A percentile compares a stretch with the other conserved stretches of the same genome.
These are phyloP conservation scores for Phytophthora podocarpi DNA, from an alignment of 352 stramenopile genomes.

Conservation along the genomic window DNA sequence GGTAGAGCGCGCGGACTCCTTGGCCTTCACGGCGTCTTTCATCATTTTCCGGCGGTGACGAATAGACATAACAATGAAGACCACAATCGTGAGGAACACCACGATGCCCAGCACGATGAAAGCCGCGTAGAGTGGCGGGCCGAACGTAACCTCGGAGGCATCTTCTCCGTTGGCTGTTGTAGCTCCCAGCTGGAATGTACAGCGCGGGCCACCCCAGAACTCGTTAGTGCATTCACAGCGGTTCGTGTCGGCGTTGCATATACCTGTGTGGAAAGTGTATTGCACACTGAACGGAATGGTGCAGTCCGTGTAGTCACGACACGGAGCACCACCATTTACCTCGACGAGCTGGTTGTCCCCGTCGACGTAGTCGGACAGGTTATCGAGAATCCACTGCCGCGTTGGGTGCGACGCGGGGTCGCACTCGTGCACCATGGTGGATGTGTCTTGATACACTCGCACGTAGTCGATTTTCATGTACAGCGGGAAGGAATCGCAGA, in stretches of 20 bases:
- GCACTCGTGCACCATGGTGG: constrained; percentile 50
- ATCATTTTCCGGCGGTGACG: constrained; percentile 38
- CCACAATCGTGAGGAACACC: constrained; percentile 42
- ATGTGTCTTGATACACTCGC: constrained; percentile 62
- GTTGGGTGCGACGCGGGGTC: constrained; percentile 64
- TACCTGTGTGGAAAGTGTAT: constrained; percentile 56
- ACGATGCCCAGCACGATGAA: constrained; percentile 30
- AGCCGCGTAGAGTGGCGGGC: constrained; percentile 33
- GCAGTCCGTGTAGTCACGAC: constrained; percentile 59
- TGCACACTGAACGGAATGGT: constrained; percentile 50
- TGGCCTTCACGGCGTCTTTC: constrained; percentile 44
- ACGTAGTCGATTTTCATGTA: constrained; percentile 84
- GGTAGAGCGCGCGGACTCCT: constrained; percentile 27
- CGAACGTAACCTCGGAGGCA: constrained; percentile 31
- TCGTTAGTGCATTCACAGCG: constrained; percentile 62
- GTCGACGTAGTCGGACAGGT: constrained; percentile 65
- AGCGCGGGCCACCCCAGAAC: constrained; percentile 70
- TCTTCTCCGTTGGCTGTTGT: constrained; percentile 38
- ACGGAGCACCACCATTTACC: constrained; percentile 61
- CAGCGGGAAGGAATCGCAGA: constrained; percentile 71
- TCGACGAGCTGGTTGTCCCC: constrained; percentile 55
- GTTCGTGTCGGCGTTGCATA: constrained; percentile 45
- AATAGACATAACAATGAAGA: constrained; percentile 49
- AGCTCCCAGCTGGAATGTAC: constrained; percentile 52
- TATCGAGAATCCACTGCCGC: constrained; percentile 69